Evolutionary conservation across 805 yeast species (phyloP), one percentile per base, ranked within the genome.

Genomic region (Maudiozyma serrabonitensis): DNA sequence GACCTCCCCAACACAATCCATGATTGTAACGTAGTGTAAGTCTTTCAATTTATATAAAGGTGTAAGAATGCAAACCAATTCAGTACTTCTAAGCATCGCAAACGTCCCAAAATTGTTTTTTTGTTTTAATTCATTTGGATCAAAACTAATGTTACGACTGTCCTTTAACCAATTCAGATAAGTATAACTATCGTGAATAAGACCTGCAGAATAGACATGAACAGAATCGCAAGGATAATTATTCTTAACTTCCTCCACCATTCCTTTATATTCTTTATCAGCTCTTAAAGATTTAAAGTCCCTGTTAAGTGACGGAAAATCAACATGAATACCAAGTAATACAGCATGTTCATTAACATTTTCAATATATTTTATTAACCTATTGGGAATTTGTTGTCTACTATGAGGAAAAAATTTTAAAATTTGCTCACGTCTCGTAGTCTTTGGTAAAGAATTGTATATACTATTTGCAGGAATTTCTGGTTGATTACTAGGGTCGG

Each of bases 61-160:
- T 6, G 59, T 56, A 3, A 55, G 46, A 3, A 57, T 48, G 38
- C 60, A 56, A 39, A 55, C 50, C 9, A 52, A 43, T 21, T 49
- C 50, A 5, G 39, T 18, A 19, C 50, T 54, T 18, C 54, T 47
- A 6, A 52, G 51, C 3, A 45, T 38, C 6, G 53, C 54, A 46
- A 59, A 52, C 16, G 41, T 43, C 7, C 63, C 63, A 4, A 56
- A 31, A 15, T 37, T 46, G 5, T 35, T 28, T 4, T 16, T 25
- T 12, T 31, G 28, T 21, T 12, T n/a, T 23, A 18, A 8, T 15
- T 43, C 45, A 9, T 34, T 21, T 7, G 45, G 40, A n/a, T 13
- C 15, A 13, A 39, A 13, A 19, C 9, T 8, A 4, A 21, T 21
- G 15, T 16, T 18, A 13, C 25, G n/a, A 11, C 19, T n/a, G 15